Base-by-base conservation (phyloP, 352 stramenopile genomes). In the Pythium sukuiense region DNA sequence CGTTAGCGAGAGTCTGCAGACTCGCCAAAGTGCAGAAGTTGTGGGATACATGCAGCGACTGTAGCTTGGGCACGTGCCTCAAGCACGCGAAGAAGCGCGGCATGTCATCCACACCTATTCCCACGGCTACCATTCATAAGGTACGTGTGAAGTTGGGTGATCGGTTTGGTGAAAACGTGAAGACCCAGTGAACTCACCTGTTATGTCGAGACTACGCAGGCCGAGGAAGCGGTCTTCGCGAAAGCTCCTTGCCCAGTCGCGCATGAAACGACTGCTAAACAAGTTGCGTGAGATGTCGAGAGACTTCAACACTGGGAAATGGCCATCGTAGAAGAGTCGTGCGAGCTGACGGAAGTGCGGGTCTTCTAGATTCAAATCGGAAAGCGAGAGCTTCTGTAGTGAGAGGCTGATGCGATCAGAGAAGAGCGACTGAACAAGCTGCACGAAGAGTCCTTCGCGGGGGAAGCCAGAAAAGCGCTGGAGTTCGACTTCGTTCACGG, bases 201-300 rank as follows among this genome's bases (percentile, higher is more conserved):
- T 74, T n/a, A 89, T 65, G 39, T 91, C 61, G 30, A 89, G 70
- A 6, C 37, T 32, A 14, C 66, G 14, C 26, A 89, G 68, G 1
- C 32, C 29, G 8, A 53, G 11, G 48, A 89, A 84, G 45, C 71
- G 71, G n/a, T 85, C 72, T 39, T 82, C 70, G 3, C 58, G 56
- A 50, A 89, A 91, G n/a, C 71, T 75, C 43, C 46, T 70, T 20
- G 61, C 63, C 80, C 76, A 89, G 43, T 89, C 80, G 43, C 80
- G 71, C 61, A 91, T 73, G 63, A 88, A 89, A 16, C 80, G 73
- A 63, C 80, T 88, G 26, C 73, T 83, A 45, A 88, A 91, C 8
- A 72, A 52, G 45, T 87, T 83, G 0, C 56, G 49, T 0, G 77
- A 70, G 30, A 91, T 24, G 18, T 69, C 69, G 0, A 91, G 45